Base-by-base conservation (phyloP, 768 basidiomycete species). In the Trametes punicea region DNA sequence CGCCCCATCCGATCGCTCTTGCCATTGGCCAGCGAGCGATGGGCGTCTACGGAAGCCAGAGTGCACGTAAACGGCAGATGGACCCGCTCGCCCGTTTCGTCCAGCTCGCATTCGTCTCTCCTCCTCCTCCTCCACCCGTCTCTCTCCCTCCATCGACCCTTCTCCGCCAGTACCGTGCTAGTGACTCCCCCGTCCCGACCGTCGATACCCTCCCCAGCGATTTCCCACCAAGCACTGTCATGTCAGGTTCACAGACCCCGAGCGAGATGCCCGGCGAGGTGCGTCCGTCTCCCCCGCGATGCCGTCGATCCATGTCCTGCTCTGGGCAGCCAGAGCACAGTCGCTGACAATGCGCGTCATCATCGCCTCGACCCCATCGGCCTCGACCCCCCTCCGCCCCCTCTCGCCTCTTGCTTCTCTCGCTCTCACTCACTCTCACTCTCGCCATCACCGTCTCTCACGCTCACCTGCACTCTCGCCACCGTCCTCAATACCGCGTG, bases 241-340 rank as follows among this genome's bases (percentile, higher is more conserved):
- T 60, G 58, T 60, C 58, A 39, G 58, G 58, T 31, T 11, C 53
- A 20, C 44, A 49, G 33, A 60, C 58, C 30, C 58, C 58, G 26
- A 60, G 47, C 49, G 58, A 60, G 42, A 7, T 60, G 25, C 53
- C 58, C 36, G 58, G 58, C 47, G 58, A 60, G 58, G 58, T 60
- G 58, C 58, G 58, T 60, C 9, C 15, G 23, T 16, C 42, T 15
- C 26, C 23, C n/a, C 23, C 13, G 26, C 25, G 27, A 38, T 39
- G 26, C 18, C 16, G 29, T 27, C 26, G 2, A 2, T n/a, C 8
- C 23, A 25, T 15, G 10, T 31, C n/a, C n/a, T n/a, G n/a, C n/a
- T n/a, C n/a, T n/a, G n/a, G n/a, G n/a, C n/a, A 34, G 13, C 46
- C 26, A 26, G n/a, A n/a, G n/a, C n/a, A 29, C 20, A 23, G 53